phyloP scores from a whole-genome alignment of 2,329 filamentous ascomycete species.

The Lasiodiplodia gonubiensis region DNA sequence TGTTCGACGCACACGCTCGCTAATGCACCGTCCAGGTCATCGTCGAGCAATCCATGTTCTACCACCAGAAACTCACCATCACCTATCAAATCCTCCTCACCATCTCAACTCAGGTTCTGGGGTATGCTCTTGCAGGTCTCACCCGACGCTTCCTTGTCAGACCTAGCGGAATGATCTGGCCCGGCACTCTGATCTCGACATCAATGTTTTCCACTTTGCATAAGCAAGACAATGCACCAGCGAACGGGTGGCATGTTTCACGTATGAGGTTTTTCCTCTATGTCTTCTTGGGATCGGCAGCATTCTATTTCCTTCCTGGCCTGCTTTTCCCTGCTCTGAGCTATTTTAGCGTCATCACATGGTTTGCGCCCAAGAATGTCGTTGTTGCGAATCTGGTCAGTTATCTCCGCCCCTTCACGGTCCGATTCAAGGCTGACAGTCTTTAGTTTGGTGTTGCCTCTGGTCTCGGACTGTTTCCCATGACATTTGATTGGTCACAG shows the following conservation, averaged over 20 bases:
- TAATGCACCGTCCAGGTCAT: conserved; percentile 61
- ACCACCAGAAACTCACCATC: conserved; percentile 78
- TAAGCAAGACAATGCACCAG: conserved; percentile 80
- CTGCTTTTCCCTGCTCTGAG: conserved; percentile 82
- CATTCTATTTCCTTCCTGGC: conserved; percentile 85
- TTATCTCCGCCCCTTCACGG: neutral
- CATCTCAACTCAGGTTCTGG: conserved; percentile 83
- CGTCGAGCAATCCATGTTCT: conserved; percentile 88
- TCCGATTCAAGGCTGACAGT: neutral
- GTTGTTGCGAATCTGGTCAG: conserved; percentile 76
- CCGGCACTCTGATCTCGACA: conserved; percentile 83
- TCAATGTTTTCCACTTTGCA: conserved; percentile 89
- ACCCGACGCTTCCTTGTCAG: conserved; percentile 81
- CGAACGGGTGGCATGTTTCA: conserved; percentile 81
- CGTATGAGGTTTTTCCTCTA: conserved; percentile 83
- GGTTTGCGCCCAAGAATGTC: conserved; percentile 87
- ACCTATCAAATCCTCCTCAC: conserved; percentile 82
- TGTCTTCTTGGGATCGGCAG: conserved; percentile 72
- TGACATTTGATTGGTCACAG: conserved; percentile 93
- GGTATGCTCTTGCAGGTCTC: conserved; percentile 84
- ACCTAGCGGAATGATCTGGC: conserved; percentile 91
- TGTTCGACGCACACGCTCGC: neutral
- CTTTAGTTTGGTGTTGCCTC: conserved; percentile 77
- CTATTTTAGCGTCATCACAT: conserved; percentile 88
- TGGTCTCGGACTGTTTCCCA: conserved; percentile 79